Evolutionary conservation across 176 grass and related monocot species (phyloP), one percentile per base, ranked within the genome.

Genomic region (Alopecurus myosuroides): DNA sequence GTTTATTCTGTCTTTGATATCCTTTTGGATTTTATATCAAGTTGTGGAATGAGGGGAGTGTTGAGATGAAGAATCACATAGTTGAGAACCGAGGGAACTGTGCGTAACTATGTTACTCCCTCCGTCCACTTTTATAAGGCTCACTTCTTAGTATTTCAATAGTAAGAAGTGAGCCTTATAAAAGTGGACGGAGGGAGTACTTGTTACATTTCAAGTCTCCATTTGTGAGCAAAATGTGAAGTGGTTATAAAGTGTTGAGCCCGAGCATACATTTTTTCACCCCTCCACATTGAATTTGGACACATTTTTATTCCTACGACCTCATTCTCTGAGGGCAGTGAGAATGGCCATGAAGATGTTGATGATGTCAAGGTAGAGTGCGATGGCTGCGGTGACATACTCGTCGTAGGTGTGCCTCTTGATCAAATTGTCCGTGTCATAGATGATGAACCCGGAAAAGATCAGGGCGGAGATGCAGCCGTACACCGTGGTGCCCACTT

Each of bases 351-450:
- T 82, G 88, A 92, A 94, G 37, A 89, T 77, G 76, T 94, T 97
- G 76, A 97, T 67, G 62, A 82, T 78, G 78, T 91, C 86, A 2
- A 94, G 92, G 50, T 94, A 89, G 18, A 97, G 33, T 1, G 75
- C 84, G 73, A 91, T 84, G 64, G 90, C 82, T 6, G 94, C 90
- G 33, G 48, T 58, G 66, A 94, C 69, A 11, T 90, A 89, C 19
- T 89, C 83, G 1, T 97, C 88, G 18, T 94, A 92, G 77, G 28
- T 57, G 48, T 92, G 85, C 9, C 90, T 78, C 73, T 94, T 90
- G 82, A 92, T 97, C 23, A 92, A 75, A 3, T 87, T 94, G 56
- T 81, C 94, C 1, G 88, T 92, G 72, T 91, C 88, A 17, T 94
- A 91, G 86, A 94, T 87, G 72, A 94, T 77, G 74, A 85, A 92